Conservation (phyloP, 129 eudicot genomes). For the Arctium lappa region DNA sequence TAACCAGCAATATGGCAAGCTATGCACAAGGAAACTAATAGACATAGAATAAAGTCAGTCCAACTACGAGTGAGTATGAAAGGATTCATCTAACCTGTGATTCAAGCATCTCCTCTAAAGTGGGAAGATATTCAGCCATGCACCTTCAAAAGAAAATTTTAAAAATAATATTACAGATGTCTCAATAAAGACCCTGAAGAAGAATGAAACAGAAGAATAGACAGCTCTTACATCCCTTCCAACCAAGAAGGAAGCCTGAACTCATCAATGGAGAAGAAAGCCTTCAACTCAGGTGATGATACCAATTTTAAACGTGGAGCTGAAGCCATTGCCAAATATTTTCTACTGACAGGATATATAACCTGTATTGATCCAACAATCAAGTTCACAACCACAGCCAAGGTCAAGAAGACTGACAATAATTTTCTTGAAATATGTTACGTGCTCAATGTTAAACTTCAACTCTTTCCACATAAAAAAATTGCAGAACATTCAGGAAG, state of each 20-base stretch:
- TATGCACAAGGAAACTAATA: not conserved
- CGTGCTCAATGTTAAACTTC: not conserved
- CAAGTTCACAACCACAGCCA: not conserved
- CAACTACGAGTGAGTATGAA: not conserved
- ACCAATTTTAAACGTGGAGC: conserved; percentile 85
- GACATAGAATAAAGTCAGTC: not conserved
- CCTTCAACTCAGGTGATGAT: conserved; percentile 73
- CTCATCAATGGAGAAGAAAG: conserved; percentile 77
- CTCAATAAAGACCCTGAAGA: not conserved
- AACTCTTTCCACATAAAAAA: no score
- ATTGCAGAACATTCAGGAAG: no score
- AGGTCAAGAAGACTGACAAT: not conserved
- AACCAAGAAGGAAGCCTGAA: conserved; percentile 89
- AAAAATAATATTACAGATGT: conserved; percentile 4
- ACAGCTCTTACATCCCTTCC: conserved; percentile 73
- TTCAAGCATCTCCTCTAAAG: conserved; percentile 67
- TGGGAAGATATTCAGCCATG: conserved; percentile 97
- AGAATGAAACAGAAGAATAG: not conserved
- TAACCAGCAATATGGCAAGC: not conserved
- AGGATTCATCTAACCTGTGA: conserved; percentile 48
- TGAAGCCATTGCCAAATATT: conserved; percentile 43
- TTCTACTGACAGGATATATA: conserved; percentile 75
- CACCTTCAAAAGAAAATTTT: conserved; percentile 50
- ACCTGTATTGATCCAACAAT: conserved; percentile 44
- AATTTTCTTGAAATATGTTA: not conserved